phyloP scores from a whole-genome alignment of 495 filamentous ascomycete species.

The Aspergillus wentii region DNA sequence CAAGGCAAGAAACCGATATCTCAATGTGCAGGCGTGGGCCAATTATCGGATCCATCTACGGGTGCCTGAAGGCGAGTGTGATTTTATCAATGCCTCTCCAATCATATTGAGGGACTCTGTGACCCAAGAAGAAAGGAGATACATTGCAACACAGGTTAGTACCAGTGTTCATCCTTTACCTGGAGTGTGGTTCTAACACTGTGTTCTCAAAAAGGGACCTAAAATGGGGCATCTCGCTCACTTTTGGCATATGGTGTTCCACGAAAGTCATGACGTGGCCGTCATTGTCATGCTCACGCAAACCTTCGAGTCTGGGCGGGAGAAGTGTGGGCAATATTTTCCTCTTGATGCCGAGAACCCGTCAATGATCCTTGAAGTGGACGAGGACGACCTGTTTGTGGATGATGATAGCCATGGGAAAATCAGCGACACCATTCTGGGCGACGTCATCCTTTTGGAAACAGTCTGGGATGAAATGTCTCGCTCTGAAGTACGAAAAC shows the following conservation, averaged over 20 bases:
- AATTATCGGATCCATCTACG: constrained; percentile 79
- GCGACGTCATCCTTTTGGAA: constrained; percentile 46
- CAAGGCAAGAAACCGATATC: constrained; percentile 67
- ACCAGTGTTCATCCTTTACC: constrained; percentile 18
- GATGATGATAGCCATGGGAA: constrained; percentile 19
- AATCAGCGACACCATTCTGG: constrained; percentile 15
- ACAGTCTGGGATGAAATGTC: constrained; percentile 40
- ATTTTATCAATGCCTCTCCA: constrained; percentile 97
- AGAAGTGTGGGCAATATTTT: constrained; percentile 93
- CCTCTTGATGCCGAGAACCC: constrained; percentile 55
- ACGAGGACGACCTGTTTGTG: constrained; percentile 25
- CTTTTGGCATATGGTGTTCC: constrained; percentile 95
- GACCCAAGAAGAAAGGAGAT: constrained; percentile 46
- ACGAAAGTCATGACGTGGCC: constrained; percentile 70
- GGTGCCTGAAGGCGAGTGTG: constrained; percentile 71
- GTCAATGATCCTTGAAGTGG: constrained; percentile 59
- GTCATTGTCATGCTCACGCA: constrained; percentile 97
- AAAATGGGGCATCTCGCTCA: constrained; percentile 65
- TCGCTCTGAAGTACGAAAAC: constrained; percentile 51
- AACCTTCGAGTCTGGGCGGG: constrained; percentile 71
- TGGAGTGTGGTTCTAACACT: no score
- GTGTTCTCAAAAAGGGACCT: constrained; percentile 84
- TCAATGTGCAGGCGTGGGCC: constrained; percentile 81
- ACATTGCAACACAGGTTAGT: constrained; percentile 65
- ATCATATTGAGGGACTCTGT: constrained; percentile 61